Evolutionary conservation across 148 eudicot species (phyloP).

Genomic region (Cornus controversa): DNA sequence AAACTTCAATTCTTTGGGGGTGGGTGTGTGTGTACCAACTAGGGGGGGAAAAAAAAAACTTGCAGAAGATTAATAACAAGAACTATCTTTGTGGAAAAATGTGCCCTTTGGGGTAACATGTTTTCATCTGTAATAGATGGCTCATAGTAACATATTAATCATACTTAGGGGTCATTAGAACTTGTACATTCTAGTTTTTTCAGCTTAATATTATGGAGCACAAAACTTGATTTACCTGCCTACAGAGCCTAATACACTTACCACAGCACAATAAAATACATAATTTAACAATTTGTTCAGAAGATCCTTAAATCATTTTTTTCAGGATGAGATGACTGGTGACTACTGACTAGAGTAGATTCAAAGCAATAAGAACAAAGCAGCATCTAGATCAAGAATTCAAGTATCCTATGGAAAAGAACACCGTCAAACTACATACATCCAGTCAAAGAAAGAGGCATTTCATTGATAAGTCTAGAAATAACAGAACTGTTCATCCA

Average conservation of each 20-base stretch:
- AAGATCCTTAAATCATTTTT: neutral
- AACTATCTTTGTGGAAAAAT: neutral
- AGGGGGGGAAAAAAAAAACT: no score
- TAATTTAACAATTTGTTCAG: neutral
- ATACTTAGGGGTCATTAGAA: neutral
- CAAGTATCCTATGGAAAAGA: no score
- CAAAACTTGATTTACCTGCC: neutral
- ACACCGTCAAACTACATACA: neutral
- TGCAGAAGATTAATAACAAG: neutral
- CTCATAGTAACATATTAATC: neutral
- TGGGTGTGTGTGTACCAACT: no score
- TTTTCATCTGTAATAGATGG: neutral
- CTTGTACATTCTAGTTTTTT: neutral
- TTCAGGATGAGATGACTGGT: neutral
- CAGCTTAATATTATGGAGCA: neutral
- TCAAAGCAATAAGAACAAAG: neutral
- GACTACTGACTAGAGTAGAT: neutral
- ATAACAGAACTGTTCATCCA: neutral
- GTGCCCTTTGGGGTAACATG: neutral
- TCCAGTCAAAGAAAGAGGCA: neutral
- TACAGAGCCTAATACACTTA: neutral
- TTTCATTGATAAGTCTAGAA: neutral
- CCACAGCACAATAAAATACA: neutral
- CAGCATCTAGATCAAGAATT: neutral
- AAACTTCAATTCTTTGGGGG: no score